These are phyloP conservation scores for Amaranthus tricolor DNA, from an alignment of 179 eudicot species.

Conservation along the genomic window DNA sequence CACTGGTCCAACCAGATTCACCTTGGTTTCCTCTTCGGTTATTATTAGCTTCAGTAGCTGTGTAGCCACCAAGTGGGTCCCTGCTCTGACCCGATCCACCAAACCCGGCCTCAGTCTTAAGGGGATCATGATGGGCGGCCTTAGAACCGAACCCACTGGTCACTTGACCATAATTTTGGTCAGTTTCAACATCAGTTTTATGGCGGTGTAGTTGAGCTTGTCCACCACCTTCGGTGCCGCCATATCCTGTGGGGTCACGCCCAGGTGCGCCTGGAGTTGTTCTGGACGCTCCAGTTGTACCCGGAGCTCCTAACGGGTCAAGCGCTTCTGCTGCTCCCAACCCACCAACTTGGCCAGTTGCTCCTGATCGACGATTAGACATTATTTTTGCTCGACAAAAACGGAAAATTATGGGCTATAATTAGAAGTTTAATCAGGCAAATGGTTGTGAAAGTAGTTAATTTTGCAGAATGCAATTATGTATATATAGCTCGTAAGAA, in stretches of 20 bases:
- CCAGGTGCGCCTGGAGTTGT: constrained; percentile 6
- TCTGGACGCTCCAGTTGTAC: constrained; percentile 11
- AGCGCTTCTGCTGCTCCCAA: constrained; percentile 36
- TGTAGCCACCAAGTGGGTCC: too few species aligned
- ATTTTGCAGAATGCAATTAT: background rate
- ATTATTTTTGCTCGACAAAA: background rate
- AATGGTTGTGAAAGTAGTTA: background rate
- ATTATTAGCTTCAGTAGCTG: too few species aligned
- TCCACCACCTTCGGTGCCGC: constrained; percentile 17
- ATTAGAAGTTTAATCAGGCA: background rate
- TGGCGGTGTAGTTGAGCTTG: constrained; percentile 30
- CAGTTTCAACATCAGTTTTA: background rate
- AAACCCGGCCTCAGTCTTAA: too few species aligned
- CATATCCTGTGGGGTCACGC: constrained; percentile 14
- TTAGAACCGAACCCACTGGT: too few species aligned
- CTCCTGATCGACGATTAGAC: constrained; percentile 19
- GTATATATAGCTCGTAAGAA: too few species aligned
- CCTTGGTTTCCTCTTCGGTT: too few species aligned
- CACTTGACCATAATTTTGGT: background rate
- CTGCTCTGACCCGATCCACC: too few species aligned
- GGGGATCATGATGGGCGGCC: too few species aligned
- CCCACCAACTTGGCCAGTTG: constrained; percentile 28
- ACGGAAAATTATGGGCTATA: background rate
- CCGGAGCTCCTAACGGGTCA: constrained; percentile 27
- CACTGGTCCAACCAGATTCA: too few species aligned